phyloP scores from a whole-genome alignment of 192 early-diverging fungal genomes.

The Coemansia sp. region DNA sequence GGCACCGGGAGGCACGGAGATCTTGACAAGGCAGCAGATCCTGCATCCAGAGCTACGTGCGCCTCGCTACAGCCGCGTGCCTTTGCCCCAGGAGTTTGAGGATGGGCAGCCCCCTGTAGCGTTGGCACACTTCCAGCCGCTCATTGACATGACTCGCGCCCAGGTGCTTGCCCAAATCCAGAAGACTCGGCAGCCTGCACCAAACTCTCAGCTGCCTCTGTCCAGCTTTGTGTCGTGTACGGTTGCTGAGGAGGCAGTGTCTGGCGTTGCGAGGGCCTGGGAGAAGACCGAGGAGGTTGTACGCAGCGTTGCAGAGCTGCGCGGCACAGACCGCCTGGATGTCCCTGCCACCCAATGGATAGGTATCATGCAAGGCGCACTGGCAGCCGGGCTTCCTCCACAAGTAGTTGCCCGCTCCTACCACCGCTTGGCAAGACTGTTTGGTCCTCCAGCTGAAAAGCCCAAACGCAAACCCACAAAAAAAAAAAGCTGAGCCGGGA shows the following conservation, averaged over 20 bases:
- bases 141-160: constrained; percentile 25
- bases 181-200: not conserved
- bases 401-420: constrained; percentile 36
- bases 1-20: not conserved
- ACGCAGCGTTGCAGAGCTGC: no score
- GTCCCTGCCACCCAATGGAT: constrained; percentile 20
- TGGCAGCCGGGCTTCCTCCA: constrained; percentile 21
- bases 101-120: no score
- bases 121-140: constrained; percentile 1
- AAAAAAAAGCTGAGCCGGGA: no score
- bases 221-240: constrained; percentile 26
- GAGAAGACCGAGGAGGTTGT: constrained; percentile 1
- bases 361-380: constrained; percentile 15
- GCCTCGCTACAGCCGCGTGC: constrained; percentile 14
- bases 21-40: constrained; percentile 21
- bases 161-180: constrained; percentile 31
- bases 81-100: constrained; percentile 1
- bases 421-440: constrained; percentile 17
- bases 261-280: constrained; percentile 16
- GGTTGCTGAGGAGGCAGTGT: constrained; percentile 27
- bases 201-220: not conserved
- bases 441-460: no score
- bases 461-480: no score
- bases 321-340: not conserved
- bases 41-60: constrained; percentile 13